Evolutionary conservation across 768 basidiomycete genomes (phyloP), one percentile per base, ranked within the genome.

Genomic region (Lentinula edodes): DNA sequence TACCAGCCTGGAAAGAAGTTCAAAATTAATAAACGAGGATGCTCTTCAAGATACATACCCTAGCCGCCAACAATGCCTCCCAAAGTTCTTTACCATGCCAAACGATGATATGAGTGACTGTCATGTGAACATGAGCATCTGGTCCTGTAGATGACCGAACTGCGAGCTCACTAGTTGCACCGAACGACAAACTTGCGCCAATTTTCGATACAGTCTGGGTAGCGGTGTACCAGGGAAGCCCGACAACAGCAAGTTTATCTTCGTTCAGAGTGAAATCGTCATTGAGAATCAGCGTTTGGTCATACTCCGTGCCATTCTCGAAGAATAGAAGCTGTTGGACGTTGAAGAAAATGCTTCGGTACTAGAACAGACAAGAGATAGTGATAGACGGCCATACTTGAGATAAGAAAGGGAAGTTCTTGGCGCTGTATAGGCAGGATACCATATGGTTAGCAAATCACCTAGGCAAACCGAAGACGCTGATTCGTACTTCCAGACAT

Each of bases 81-180:
- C 66, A 70, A n/a, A 70, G 63, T 48, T 80, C 75, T n/a, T 67
- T 67, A 72, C 75, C 76, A 64, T 78, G 65, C 78, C 76, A 80
- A 28, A 80, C 58, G 32, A 75, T 52, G 7, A 80, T 72, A 60
- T 79, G 78, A 18, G 74, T 74, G 51, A 78, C 62, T 63, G 10
- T 2, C 4, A 52, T 10, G n/a, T 6, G 36, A 13, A 6, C 15
- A 55, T 39, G 18, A 36, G 20, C 66, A 7, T 72, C 72, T 9
- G 43, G 8, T 3, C 39, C 12, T 28, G 12, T 18, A 10, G 18
- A 34, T 20, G 32, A 38, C 13, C 36, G 35, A 13, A 13, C 18
- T n/a, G 20, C 7, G 9, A 15, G 36, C 53, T 7, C 16, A 63
- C 62, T 41, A 12, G 58, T 63, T 16, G 61, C 58, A 38, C 55